These are phyloP conservation scores for Yamagishiella unicocca DNA, from an alignment of 139 green algal species.

Conservation along the genomic window DNA sequence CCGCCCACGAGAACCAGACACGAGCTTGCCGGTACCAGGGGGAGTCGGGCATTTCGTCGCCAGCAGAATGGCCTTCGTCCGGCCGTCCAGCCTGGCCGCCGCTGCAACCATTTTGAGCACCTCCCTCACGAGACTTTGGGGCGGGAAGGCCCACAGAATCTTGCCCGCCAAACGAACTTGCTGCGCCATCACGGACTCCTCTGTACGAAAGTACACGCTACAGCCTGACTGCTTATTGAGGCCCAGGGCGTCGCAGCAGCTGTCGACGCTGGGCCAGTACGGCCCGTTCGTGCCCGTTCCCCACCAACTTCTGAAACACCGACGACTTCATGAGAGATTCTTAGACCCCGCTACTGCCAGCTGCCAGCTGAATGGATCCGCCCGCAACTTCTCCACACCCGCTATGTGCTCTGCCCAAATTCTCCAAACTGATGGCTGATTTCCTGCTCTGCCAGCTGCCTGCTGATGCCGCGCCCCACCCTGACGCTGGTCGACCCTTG, in stretches of 20 bases:
- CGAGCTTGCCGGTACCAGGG: no score
- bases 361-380: background rate
- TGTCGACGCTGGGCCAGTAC: background rate
- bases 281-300: background rate
- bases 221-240: background rate
- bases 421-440: background rate
- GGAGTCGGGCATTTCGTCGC: no score
- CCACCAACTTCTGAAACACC: background rate
- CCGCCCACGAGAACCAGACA: no score
- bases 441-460: background rate
- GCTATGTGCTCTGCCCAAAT: conserved; percentile 8
- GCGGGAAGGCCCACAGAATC: conserved; percentile 40
- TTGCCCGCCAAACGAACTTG: background rate
- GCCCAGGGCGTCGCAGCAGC: conserved; percentile 1
- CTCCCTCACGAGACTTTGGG: background rate
- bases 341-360: background rate
- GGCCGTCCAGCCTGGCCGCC: background rate
- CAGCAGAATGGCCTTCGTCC: no score
- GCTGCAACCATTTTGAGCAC: background rate
- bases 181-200: background rate
- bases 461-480: background rate
- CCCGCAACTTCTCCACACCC: background rate
- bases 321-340: no score
- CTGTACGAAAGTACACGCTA: background rate
- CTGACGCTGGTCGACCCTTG: background rate